Percentiles rank a stretch among this genome's conserved stretches.
phyloP scores from a whole-genome alignment of 129 eudicot genomes.

The Logfia minima region DNA sequence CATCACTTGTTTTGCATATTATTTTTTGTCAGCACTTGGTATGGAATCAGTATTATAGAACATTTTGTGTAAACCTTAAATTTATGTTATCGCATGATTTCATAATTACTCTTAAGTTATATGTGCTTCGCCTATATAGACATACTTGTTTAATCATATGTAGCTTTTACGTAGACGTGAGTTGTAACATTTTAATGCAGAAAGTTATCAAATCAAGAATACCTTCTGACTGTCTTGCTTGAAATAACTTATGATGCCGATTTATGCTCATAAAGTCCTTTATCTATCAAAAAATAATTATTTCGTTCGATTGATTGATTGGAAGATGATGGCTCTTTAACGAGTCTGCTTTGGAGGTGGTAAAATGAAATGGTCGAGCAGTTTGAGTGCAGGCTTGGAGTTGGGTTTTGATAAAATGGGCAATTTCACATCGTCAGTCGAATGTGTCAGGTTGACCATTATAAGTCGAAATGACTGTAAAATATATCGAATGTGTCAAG shows the following conservation, averaged over 20 bases:
- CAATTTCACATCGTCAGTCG: too few relatives aligned
- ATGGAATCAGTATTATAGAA: neutral
- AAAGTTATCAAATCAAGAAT: neutral
- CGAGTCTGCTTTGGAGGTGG: too few relatives aligned
- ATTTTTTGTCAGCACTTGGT: neutral
- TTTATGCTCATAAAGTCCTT: too few relatives aligned
- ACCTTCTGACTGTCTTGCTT: neutral
- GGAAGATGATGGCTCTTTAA: too few relatives aligned
- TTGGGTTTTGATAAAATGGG: too few relatives aligned
- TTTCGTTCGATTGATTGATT: too few relatives aligned
- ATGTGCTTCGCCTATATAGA: neutral
- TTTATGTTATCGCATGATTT: neutral
- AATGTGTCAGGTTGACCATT: too few relatives aligned
- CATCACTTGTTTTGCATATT: constrained; percentile 15
- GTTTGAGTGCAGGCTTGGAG: too few relatives aligned
- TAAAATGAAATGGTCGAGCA: too few relatives aligned
- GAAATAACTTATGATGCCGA: neutral
- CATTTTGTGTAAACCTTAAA: neutral
- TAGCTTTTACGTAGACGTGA: neutral
- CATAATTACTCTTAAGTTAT: neutral
- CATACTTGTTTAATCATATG: neutral
- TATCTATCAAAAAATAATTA: too few relatives aligned
- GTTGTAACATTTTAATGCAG: neutral
- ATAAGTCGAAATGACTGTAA: too few relatives aligned
- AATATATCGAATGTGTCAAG: too few relatives aligned